Conservation (phyloP, 768 basidiomycete genomes). For the Wakefieldia striispora region DNA sequence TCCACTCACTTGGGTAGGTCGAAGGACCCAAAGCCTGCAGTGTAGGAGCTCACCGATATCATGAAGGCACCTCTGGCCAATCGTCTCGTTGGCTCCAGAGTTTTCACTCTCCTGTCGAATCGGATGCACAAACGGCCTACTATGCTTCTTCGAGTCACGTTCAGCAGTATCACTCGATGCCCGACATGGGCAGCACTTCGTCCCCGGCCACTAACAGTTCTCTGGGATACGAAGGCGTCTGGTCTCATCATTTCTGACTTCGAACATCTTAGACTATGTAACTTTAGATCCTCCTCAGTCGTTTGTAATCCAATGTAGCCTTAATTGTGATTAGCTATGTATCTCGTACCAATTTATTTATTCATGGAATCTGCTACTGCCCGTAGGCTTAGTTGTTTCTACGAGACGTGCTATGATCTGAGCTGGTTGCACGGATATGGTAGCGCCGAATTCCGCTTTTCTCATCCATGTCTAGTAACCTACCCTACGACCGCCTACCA, state of each 20-base stretch:
- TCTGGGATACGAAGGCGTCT: not conserved
- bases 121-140: not conserved
- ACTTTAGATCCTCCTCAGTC: not conserved
- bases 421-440: too few species aligned
- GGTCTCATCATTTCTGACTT: not conserved
- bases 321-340: not conserved
- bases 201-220: not conserved
- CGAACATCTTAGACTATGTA: not conserved
- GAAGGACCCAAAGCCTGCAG: not conserved
- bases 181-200: not conserved
- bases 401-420: too few species aligned
- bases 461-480: slow-evolving; percentile 36
- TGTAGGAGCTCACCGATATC: not conserved
- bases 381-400: too few species aligned
- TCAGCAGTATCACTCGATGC: not conserved
- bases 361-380: too few species aligned
- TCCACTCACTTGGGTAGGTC: slow-evolving; percentile 7
- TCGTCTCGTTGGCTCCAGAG: not conserved
- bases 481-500: slow-evolving; percentile 48
- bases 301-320: slow-evolving; percentile 5
- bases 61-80: slow-evolving; percentile 2
- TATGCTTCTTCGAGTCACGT: not conserved
- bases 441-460: not conserved
- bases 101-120: not conserved
- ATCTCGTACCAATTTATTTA: not conserved